Evolutionary conservation across 306 rosid species (phyloP).

Genomic region (Abrus pulchellus): DNA sequence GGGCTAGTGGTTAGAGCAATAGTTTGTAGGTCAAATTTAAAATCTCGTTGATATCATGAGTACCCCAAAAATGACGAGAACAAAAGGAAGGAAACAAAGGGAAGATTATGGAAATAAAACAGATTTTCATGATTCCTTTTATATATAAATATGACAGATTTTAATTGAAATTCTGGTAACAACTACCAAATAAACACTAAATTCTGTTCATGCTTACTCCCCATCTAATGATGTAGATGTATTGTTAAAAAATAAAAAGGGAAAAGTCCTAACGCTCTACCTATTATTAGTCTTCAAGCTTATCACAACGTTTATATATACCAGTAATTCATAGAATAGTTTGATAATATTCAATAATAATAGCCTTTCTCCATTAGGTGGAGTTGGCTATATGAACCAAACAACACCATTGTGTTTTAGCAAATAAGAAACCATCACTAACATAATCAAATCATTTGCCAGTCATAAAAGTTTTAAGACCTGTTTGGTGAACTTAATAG

Average conservation of each 20-base stretch:
- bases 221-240: not conserved
- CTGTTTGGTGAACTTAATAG: too few species aligned
- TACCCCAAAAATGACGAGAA: not conserved
- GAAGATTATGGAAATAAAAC: not conserved
- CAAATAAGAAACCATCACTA: not conserved
- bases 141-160: not conserved
- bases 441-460: not conserved
- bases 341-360: not conserved
- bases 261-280: not conserved
- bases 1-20: too few species aligned
- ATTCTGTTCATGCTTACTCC: not conserved
- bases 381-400: not conserved
- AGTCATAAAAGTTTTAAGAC: not conserved
- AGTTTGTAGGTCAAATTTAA: not conserved
- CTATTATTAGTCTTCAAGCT: not conserved
- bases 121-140: not conserved
- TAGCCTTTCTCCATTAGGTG: not conserved
- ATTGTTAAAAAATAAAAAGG: not conserved
- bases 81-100: not conserved
- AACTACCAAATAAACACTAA: conserved; percentile 8
- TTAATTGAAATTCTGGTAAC: not conserved
- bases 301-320: not conserved
- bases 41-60: too few species aligned
- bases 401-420: not conserved
- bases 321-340: not conserved